Evolutionary conservation across 495 filamentous ascomycete species (phyloP).

Genomic region (Aspergillus haitiensis): DNA sequence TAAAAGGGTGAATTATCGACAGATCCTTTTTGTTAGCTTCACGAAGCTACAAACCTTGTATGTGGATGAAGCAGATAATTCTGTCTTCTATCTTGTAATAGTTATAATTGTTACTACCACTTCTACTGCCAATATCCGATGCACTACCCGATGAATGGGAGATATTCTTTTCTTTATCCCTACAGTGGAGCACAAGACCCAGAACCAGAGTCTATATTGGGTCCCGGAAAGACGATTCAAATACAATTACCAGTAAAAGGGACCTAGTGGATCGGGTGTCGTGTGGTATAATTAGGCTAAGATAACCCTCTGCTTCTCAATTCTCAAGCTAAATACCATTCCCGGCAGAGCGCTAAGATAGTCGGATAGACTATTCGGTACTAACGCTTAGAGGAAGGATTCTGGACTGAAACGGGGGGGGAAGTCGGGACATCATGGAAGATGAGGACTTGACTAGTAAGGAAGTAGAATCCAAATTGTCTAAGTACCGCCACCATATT

Average conservation of each 20-base stretch:
- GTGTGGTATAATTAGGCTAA: constrained; percentile 26
- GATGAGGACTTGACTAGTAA: background rate
- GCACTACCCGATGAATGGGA: constrained; percentile 11
- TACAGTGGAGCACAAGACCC: constrained; percentile 17
- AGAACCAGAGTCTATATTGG: constrained; percentile 11
- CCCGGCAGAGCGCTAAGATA: constrained; percentile 7
- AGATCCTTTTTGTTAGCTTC: too few relatives aligned
- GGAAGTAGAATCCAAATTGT: too few relatives aligned
- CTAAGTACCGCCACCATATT: too few relatives aligned
- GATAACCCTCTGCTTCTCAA: background rate
- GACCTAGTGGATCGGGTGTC: constrained; percentile 21
- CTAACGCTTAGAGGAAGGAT: constrained; percentile 30
- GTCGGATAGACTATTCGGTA: constrained; percentile 6
- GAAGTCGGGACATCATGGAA: constrained; percentile 11
- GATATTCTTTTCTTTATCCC: constrained; percentile 10
- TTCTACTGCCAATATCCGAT: constrained; percentile 15
- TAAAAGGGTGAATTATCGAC: too few relatives aligned
- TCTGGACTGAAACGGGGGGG: constrained; percentile 23
- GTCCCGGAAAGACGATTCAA: background rate
- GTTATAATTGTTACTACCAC: background rate
- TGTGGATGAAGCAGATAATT: too few relatives aligned
- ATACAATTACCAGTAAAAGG: constrained; percentile 10
- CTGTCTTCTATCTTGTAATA: too few relatives aligned
- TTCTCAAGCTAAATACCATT: constrained; percentile 10
- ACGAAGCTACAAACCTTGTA: too few relatives aligned